Percentiles rank a stretch among this genome's conserved stretches.
Conservation (phyloP, 306 rosid species). For the Purshia tridentata region DNA sequence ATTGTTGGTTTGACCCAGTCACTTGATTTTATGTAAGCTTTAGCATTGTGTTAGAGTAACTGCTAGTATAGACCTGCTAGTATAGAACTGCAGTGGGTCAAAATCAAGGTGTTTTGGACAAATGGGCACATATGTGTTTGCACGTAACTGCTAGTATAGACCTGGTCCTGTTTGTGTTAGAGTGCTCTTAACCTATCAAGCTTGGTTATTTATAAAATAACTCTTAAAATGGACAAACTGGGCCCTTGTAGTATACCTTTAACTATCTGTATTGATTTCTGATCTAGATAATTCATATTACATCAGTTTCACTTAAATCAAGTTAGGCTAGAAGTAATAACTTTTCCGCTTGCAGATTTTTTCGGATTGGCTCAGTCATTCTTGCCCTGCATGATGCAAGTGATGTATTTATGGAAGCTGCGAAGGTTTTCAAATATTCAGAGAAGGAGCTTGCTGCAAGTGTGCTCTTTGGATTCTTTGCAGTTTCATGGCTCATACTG, state of each 20-base stretch:
- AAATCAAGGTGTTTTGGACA: no score
- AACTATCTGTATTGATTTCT: not conserved
- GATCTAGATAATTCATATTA: not conserved
- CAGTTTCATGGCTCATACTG: constrained; percentile 76
- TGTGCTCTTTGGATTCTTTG: constrained; percentile 74
- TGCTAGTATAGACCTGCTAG: no score
- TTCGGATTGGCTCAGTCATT: constrained; percentile 74
- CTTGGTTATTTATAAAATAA: not conserved
- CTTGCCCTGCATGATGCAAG: constrained; percentile 97
- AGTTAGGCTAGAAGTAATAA: constrained; percentile 23
- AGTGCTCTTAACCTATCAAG: no score
- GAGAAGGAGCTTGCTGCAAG: constrained; percentile 89
- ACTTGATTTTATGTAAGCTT: not conserved
- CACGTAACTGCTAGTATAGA: no score
- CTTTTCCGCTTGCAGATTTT: constrained; percentile 60
- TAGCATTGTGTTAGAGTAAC: no score
- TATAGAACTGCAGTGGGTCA: no score
- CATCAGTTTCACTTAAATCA: constrained; percentile 13
- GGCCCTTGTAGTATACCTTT: not conserved
- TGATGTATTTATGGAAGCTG: constrained; percentile 95
- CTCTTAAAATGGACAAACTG: not conserved
- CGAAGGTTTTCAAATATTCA: constrained; percentile 92
- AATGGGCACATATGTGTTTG: no score
- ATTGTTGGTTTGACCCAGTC: not conserved
- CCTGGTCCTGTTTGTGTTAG: no score